Evolutionary conservation across 768 basidiomycete species (phyloP).

Genomic region (Suillus alpinus): DNA sequence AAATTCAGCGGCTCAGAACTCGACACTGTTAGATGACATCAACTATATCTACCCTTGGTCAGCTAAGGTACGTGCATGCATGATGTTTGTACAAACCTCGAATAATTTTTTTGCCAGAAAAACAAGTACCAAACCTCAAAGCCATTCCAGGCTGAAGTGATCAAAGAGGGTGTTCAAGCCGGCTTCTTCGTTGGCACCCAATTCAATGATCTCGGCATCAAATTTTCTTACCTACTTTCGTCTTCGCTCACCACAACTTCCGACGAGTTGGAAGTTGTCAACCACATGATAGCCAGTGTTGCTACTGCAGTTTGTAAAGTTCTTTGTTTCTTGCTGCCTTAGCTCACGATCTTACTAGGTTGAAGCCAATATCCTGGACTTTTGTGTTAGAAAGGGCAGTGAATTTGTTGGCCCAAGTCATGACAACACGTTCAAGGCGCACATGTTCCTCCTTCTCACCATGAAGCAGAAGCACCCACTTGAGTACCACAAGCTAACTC

Average conservation of each 20-base stretch:
- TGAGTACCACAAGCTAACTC: background rate
- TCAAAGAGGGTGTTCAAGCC: background rate
- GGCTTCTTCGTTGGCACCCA: background rate
- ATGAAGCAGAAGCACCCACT: background rate
- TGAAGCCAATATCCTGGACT: background rate
- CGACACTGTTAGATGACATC: background rate
- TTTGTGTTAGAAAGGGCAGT: background rate
- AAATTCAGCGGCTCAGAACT: background rate
- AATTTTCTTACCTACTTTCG: background rate
- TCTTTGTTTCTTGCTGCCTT: background rate
- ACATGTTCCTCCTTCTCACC: background rate
- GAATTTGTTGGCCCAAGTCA: background rate
- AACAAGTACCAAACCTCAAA: background rate
- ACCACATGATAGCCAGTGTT: background rate
- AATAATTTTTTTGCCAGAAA: background rate
- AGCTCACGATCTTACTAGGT: background rate
- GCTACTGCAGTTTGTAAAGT: background rate
- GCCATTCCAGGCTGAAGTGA: constrained; percentile 1
- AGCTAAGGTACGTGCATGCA: background rate
- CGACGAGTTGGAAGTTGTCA: background rate
- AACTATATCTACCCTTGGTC: constrained; percentile 1
- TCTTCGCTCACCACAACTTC: background rate
- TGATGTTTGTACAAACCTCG: background rate
- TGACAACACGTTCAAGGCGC: background rate
- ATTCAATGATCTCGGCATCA: background rate